Conservation (phyloP, 495 filamentous ascomycete species). For the Staphylotrichum longicolle region DNA sequence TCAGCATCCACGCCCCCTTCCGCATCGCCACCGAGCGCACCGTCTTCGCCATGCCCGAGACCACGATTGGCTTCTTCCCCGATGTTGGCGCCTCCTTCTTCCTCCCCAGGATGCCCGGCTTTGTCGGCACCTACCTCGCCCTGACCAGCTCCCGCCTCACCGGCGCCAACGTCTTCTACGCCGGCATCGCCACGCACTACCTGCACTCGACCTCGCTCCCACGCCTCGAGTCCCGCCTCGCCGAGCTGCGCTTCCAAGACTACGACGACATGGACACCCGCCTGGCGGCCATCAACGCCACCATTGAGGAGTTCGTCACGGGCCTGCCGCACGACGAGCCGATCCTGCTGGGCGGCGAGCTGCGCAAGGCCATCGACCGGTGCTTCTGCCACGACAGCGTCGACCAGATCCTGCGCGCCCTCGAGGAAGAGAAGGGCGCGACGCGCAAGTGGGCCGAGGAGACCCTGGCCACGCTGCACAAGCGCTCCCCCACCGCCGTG, state of each 20-base stretch:
- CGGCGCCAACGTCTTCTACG: constrained; percentile 78
- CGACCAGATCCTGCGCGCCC: constrained; percentile 64
- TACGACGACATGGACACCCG: constrained; percentile 58
- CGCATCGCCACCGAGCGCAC: constrained; percentile 95
- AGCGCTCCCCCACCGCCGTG: constrained; percentile 79
- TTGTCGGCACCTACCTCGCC: constrained; percentile 83
- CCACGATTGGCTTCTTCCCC: constrained; percentile 95
- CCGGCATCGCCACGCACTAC: constrained; percentile 91
- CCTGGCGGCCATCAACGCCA: constrained; percentile 69
- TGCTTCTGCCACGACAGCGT: constrained; percentile 69
- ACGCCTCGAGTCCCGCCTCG: constrained; percentile 76
- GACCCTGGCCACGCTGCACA: constrained; percentile 65
- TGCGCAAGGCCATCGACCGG: constrained; percentile 78
- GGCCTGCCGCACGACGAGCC: constrained; percentile 72
- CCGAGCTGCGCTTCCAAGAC: constrained; percentile 85
- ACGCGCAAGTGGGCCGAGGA: constrained; percentile 68
- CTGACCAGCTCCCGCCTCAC: constrained; percentile 78
- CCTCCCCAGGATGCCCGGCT: constrained; percentile 80
- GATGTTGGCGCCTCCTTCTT: constrained; percentile 97
- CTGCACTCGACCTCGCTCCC: constrained; percentile 82
- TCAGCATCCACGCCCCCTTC: constrained; percentile 92
- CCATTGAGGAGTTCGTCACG: constrained; percentile 86
- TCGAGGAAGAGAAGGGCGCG: constrained; percentile 54
- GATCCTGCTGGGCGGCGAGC: constrained; percentile 59
- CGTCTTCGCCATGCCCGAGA: constrained; percentile 97